Base-by-base conservation (phyloP, 2,329 filamentous ascomycete species). In the Ophiostoma piceae region DNA sequence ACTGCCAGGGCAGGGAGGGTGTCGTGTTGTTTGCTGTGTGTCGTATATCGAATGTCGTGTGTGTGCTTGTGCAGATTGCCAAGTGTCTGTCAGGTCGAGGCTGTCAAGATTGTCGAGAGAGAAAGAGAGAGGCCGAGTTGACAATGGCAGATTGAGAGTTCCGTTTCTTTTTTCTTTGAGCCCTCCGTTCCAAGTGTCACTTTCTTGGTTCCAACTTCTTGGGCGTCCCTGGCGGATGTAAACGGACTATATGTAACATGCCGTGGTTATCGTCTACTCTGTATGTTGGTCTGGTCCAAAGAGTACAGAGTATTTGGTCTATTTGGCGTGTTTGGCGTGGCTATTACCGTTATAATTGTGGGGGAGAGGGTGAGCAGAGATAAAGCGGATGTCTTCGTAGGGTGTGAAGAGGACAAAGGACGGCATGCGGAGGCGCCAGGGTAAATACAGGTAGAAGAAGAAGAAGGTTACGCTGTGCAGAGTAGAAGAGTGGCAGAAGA, bases 321-420 rank as follows among this genome's bases (percentile, higher is more conserved):
- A 35, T 35, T 35, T 35, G 35, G 35, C 35, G 35, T 35, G 5
- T 66, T 41, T 41, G 39, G 65, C 14, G 8, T 43, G 65, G 43
- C 65, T 62, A 32, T 65, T 65, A 39, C 62, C 35, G 62, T 65
- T 43, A 47, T 54, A 54, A 67, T 51, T 67, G 43, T 67, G 66
- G 66, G 66, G 66, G 66, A 67, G 22, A 51, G 39, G 60, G 57
- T 62, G 57, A 62, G 57, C 57, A 35, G 29, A 65, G 69, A 67
- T 65, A 70, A 54, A 57, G 51, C 51, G 19, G 51, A 29, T 26
- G 54, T n/a, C n/a, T n/a, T n/a, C n/a, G n/a, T n/a, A 47, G 43
- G 43, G 16, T 19, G 43, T 47, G 39, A 64, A 66, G 64, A 66
- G 39, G 66, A 68, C 69, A 65, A 70, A 67, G 41, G 35, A 22